Conservation (phyloP, 768 basidiomycete genomes). For the Rhodosporidiobolus sp. region DNA sequence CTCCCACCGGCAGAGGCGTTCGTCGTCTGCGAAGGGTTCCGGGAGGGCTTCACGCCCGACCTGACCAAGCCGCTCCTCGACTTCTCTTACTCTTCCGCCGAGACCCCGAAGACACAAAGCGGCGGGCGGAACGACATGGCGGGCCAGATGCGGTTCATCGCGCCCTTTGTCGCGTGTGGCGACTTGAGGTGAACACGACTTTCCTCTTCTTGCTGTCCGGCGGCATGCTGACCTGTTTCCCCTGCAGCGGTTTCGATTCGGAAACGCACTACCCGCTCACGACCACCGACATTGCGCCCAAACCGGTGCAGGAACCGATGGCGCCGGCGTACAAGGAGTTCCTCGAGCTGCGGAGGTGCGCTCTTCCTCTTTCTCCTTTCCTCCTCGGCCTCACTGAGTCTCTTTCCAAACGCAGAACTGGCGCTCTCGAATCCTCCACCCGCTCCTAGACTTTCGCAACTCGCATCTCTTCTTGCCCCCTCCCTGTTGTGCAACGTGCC, state of each 20-base stretch:
- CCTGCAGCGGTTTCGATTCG: conserved; percentile 42
- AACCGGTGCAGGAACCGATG: conserved; percentile 39
- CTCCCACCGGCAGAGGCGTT: conserved; percentile 49
- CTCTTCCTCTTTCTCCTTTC: neutral
- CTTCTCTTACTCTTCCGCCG: conserved; percentile 26
- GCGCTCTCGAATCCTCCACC: neutral
- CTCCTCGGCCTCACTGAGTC: neutral
- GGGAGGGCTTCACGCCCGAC: conserved; percentile 41
- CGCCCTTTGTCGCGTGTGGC: conserved; percentile 45
- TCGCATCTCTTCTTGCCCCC: neutral
- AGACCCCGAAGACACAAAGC: neutral
- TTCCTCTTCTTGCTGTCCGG: neutral
- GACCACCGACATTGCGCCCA: conserved; percentile 4
- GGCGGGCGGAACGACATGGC: conserved; percentile 19
- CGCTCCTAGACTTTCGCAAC: neutral
- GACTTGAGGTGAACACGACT: conserved; percentile 42
- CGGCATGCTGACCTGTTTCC: neutral
- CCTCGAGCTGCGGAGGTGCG: conserved; percentile 29
- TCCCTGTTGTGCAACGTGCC: neutral
- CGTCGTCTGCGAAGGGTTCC: conserved; percentile 51
- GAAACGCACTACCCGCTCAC: conserved; percentile 42
- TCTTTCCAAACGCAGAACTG: neutral
- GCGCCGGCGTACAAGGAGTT: conserved; percentile 42
- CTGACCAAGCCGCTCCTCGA: conserved; percentile 43
- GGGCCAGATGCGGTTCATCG: conserved; percentile 41